These are phyloP conservation scores for Aspergillus tubingensis DNA, from an alignment of 2,329 filamentous ascomycete genomes.

Conservation along the genomic window DNA sequence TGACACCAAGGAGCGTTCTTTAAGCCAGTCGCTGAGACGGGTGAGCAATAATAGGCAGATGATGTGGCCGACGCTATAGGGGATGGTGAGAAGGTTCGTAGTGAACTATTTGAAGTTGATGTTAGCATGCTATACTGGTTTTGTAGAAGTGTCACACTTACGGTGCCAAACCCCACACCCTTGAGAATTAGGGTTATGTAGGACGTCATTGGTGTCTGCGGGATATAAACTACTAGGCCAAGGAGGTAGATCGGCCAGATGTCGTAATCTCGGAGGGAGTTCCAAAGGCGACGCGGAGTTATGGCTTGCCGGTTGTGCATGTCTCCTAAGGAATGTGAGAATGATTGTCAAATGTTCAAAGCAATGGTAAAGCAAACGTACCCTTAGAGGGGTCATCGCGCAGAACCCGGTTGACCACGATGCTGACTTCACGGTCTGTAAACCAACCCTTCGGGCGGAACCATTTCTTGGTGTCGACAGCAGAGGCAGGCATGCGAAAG, in stretches of 20 bases:
- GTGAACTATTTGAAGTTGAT: constrained; percentile 46
- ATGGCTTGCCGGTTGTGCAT: constrained; percentile 65
- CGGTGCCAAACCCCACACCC: constrained; percentile 58
- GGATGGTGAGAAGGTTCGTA: constrained; percentile 65
- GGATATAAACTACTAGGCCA: constrained; percentile 57
- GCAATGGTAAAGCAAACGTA: neutral
- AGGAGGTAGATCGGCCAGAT: constrained; percentile 60
- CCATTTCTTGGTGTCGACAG: constrained; percentile 56
- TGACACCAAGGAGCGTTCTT: constrained; percentile 50
- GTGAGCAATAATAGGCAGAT: constrained; percentile 48
- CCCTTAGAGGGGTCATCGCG: constrained; percentile 63
- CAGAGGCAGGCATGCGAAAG: constrained; percentile 57
- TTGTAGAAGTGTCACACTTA: neutral
- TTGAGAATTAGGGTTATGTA: constrained; percentile 64
- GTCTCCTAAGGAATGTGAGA: constrained; percentile 29
- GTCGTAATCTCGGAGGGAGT: constrained; percentile 60
- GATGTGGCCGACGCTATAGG: constrained; percentile 40
- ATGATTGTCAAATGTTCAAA: neutral
- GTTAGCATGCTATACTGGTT: neutral
- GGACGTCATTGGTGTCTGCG: constrained; percentile 50
- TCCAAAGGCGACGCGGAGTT: constrained; percentile 53
- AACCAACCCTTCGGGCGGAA: constrained; percentile 63
- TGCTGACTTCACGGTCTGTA: constrained; percentile 59
- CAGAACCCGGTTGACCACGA: constrained; percentile 61
- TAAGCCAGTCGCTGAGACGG: constrained; percentile 49